A percentile compares a stretch with the other conserved stretches of the same genome.
Conservation (phyloP, 1,284 basidiomycete genomes). For the Trametes sp. region DNA sequence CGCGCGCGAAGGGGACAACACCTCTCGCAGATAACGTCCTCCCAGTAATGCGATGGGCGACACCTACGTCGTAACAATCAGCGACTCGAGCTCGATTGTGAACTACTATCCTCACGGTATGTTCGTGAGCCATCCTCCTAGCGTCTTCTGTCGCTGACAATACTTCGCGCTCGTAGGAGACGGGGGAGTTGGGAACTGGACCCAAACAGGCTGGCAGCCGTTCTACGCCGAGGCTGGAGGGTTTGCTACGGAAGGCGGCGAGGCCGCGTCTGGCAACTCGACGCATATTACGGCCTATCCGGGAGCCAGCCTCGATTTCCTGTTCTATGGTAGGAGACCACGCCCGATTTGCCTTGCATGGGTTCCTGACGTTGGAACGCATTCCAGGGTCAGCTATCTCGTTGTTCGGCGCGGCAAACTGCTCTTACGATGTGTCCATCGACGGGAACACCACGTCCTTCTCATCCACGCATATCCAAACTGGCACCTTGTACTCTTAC, state of each 20-base stretch:
- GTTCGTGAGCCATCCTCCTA: no score
- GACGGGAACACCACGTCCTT: constrained; percentile 33
- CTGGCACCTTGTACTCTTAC: constrained; percentile 19
- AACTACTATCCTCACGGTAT: not conserved
- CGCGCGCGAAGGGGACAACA: not conserved
- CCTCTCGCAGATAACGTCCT: no score
- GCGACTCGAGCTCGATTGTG: not conserved
- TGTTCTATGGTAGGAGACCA: constrained; percentile 36
- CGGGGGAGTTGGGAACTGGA: constrained; percentile 28
- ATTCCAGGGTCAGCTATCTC: constrained; percentile 5
- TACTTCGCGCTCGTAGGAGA: constrained; percentile 28
- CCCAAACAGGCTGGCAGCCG: constrained; percentile 38
- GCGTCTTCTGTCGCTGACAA: not conserved
- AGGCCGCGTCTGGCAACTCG: constrained; percentile 28
- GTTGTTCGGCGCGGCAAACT: constrained; percentile 20
- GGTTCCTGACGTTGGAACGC: not conserved
- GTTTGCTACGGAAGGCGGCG: constrained; percentile 29
- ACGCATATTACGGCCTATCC: constrained; percentile 36
- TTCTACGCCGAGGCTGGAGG: constrained; percentile 37
- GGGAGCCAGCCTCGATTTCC: constrained; percentile 35
- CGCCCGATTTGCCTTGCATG: not conserved
- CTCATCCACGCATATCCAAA: constrained; percentile 10
- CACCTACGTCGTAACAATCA: not conserved
- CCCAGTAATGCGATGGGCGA: not conserved
- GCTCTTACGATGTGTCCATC: constrained; percentile 25